Conservation (phyloP, 1,284 basidiomycete species). For the Anthracocystis setariae region DNA sequence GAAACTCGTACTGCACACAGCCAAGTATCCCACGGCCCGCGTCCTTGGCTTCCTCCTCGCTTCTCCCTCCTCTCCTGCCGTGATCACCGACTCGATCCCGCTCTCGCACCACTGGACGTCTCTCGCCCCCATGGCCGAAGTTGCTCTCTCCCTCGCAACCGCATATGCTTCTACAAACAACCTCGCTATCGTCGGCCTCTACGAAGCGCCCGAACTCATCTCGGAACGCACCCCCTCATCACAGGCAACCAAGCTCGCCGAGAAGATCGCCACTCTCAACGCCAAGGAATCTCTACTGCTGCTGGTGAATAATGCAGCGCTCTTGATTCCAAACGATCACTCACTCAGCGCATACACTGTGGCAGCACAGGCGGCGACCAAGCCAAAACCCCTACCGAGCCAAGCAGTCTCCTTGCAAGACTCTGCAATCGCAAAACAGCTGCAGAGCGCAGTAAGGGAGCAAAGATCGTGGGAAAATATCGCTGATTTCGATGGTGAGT, state of each 20-base stretch:
- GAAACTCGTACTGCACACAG: constrained; percentile 42
- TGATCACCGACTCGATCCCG: constrained; percentile 29
- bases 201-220: constrained; percentile 44
- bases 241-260: constrained; percentile 33
- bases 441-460: constrained; percentile 24
- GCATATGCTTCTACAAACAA: constrained; percentile 21
- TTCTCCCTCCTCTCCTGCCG: constrained; percentile 3
- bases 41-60: constrained; percentile 43
- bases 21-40: constrained; percentile 44
- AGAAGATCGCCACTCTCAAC: constrained; percentile 29
- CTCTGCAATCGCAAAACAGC: constrained; percentile 7
- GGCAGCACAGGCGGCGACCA: constrained; percentile 11
- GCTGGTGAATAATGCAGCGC: constrained; percentile 37
- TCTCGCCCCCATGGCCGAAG: constrained; percentile 43
- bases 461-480: constrained; percentile 27
- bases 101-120: constrained; percentile 51
- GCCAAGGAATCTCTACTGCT: constrained; percentile 23
- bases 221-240: constrained; percentile 19
- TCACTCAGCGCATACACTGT: constrained; percentile 22
- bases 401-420: constrained; percentile 18
- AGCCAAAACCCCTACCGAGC: constrained; percentile 18
- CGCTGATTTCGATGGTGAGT: constrained; percentile 46
- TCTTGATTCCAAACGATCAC: constrained; percentile 13
- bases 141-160: constrained; percentile 29
- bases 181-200: constrained; percentile 28